phyloP scores from a whole-genome alignment of 2,329 filamentous ascomycete species.

The Colletotrichum plurivorum region DNA sequence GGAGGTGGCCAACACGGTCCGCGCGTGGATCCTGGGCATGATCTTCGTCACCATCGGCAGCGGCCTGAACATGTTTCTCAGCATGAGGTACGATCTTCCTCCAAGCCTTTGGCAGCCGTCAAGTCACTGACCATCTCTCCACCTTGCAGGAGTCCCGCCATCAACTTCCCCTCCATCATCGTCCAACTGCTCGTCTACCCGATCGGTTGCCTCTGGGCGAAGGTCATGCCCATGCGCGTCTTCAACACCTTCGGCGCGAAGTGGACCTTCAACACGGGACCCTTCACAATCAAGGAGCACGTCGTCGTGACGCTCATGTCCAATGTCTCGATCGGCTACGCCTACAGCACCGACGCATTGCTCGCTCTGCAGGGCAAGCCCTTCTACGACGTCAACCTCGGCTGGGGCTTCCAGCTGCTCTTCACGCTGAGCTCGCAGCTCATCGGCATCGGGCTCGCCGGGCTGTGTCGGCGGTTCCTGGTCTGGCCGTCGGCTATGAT shows the following conservation, averaged over 20 bases:
- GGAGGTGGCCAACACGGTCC: slow-evolving; percentile 53
- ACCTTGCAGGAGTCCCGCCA: slow-evolving; percentile 43
- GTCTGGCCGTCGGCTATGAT: slow-evolving; percentile 74
- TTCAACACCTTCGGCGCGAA: slow-evolving; percentile 56
- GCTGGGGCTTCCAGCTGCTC: slow-evolving; percentile 70
- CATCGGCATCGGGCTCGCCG: slow-evolving; percentile 73
- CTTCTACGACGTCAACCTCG: slow-evolving; percentile 62
- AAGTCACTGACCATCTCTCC: slow-evolving; percentile 31
- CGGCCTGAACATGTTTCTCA: slow-evolving; percentile 42
- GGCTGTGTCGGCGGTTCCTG: slow-evolving; percentile 68
- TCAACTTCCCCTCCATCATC: slow-evolving; percentile 52
- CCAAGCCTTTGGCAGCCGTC: too few relatives aligned
- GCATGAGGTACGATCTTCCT: slow-evolving; percentile 23
- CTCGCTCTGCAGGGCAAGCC: slow-evolving; percentile 57
- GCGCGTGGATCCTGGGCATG: slow-evolving; percentile 60
- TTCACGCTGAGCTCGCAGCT: slow-evolving; percentile 71
- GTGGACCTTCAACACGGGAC: slow-evolving; percentile 54
- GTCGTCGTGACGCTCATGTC: slow-evolving; percentile 64
- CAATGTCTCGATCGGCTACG: slow-evolving; percentile 65
- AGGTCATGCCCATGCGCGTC: slow-evolving; percentile 55
- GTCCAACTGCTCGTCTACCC: slow-evolving; percentile 59
- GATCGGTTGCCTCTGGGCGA: slow-evolving; percentile 60
- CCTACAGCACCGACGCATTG: slow-evolving; percentile 56
- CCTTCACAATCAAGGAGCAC: slow-evolving; percentile 63
- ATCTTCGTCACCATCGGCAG: slow-evolving; percentile 61